A percentile compares a stretch with the other conserved stretches of the same genome.
phyloP scores from a whole-genome alignment of 306 rosid species.

The Chamaecrista fasciculata region DNA sequence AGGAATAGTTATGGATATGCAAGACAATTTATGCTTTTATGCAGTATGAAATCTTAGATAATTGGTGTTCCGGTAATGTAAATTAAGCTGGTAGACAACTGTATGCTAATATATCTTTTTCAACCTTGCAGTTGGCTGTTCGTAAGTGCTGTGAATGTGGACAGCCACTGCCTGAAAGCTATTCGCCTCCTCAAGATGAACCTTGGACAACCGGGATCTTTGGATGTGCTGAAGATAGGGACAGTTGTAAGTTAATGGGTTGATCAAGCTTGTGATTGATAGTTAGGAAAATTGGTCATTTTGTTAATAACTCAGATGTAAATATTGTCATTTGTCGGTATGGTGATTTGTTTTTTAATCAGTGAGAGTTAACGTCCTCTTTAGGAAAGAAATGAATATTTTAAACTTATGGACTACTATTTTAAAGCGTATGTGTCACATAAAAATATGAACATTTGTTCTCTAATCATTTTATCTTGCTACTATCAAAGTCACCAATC shows the following conservation, averaged over 20 bases:
- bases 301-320: slow-evolving; percentile 13
- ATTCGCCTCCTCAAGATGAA: slow-evolving; percentile 86
- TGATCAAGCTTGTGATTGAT: slow-evolving; percentile 6
- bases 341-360: not conserved
- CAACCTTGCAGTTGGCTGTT: slow-evolving; percentile 58
- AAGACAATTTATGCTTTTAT: too few relatives aligned
- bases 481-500: slow-evolving; percentile 14
- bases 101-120: slow-evolving; percentile 13
- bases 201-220: slow-evolving; percentile 97
- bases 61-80: not conserved
- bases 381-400: not conserved
- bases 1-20: not conserved
- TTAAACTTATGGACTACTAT: not conserved
- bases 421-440: not conserved
- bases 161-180: slow-evolving; percentile 90
- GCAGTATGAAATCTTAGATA: not conserved
- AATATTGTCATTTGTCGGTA: not conserved
- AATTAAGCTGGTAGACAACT: not conserved
- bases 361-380: not conserved
- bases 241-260: slow-evolving; percentile 75
- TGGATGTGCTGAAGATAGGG: slow-evolving; percentile 82
- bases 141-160: slow-evolving; percentile 86
- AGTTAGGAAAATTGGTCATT: not conserved
- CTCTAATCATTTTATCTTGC: not conserved
- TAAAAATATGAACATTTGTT: not conserved